Conservation (phyloP, 257 asterid genomes). For the Solanum lycopersicoides region DNA sequence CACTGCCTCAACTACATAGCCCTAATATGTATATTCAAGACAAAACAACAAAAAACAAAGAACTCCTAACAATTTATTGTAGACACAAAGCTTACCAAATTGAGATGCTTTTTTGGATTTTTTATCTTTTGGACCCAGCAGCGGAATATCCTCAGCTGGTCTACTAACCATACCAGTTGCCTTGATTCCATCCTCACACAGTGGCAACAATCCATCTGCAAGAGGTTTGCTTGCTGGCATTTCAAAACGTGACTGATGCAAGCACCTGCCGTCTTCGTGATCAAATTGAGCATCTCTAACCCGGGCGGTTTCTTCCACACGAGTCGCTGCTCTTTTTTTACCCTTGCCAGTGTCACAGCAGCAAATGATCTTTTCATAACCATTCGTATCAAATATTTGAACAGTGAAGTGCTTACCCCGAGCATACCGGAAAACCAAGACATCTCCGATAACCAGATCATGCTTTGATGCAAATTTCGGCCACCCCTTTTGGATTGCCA, state of each 20-base stretch:
- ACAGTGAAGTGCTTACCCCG: slow-evolving; percentile 32
- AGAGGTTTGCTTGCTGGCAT: slow-evolving; percentile 2
- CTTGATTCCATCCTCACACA: neutral
- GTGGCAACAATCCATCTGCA: neutral
- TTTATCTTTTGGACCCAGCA: neutral
- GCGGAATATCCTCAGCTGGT: neutral
- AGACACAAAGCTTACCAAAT: neutral
- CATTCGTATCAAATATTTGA: slow-evolving; percentile 24
- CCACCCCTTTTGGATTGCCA: slow-evolving; percentile 58
- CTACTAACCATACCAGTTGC: neutral
- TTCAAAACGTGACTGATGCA: slow-evolving; percentile 37
- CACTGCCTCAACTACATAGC: neutral
- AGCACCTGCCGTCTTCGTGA: slow-evolving; percentile 17
- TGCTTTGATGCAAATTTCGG: slow-evolving; percentile 28
- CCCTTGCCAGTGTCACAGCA: neutral
- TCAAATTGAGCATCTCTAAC: slow-evolving; percentile 6
- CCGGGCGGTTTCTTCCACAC: neutral
- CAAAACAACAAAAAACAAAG: neutral
- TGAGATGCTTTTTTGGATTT: neutral
- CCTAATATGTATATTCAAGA: neutral
- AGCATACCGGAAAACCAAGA: slow-evolving; percentile 23
- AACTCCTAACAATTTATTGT: neutral
- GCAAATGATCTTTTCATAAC: slow-evolving; percentile 15
- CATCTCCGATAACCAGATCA: slow-evolving; percentile 22
- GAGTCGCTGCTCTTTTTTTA: neutral